phyloP scores from a whole-genome alignment of 2,329 filamentous ascomycete species.

The Stenocarpella maydis region DNA sequence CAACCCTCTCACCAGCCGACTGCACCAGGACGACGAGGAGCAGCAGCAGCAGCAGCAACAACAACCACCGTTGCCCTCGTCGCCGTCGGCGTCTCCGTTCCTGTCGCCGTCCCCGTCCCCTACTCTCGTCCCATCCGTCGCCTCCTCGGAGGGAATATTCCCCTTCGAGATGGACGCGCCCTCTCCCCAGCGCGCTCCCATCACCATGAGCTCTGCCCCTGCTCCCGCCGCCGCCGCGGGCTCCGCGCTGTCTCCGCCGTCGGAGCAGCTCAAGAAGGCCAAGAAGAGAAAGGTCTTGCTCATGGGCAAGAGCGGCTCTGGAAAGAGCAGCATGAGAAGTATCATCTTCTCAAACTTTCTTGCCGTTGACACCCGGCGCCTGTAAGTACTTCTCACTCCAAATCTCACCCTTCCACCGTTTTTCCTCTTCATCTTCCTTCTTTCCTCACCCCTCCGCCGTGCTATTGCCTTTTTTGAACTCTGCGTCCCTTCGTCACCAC shows the following conservation, averaged over 20 bases:
- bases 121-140: background rate
- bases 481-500: background rate
- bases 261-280: conserved; percentile 67
- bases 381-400: conserved; percentile 56
- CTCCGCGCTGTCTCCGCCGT: conserved; percentile 38
- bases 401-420: background rate
- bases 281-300: conserved; percentile 89
- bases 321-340: conserved; percentile 97
- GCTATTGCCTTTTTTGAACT: background rate
- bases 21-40: background rate
- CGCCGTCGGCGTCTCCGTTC: background rate
- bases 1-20: conserved; percentile 8
- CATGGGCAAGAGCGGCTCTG: conserved; percentile 96
- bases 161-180: conserved; percentile 30
- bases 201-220: conserved; percentile 37
- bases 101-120: background rate
- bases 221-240: conserved; percentile 44
- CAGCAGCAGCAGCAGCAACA: background rate
- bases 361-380: conserved; percentile 88
- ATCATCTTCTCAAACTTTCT: conserved; percentile 99
- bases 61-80: background rate
- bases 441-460: background rate
- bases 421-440: no score
- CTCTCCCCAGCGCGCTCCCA: conserved; percentile 12
- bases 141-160: conserved; percentile 13